These are phyloP conservation scores for Elsinoe necatrix DNA, from an alignment of 2,329 filamentous ascomycete species.

Conservation along the genomic window DNA sequence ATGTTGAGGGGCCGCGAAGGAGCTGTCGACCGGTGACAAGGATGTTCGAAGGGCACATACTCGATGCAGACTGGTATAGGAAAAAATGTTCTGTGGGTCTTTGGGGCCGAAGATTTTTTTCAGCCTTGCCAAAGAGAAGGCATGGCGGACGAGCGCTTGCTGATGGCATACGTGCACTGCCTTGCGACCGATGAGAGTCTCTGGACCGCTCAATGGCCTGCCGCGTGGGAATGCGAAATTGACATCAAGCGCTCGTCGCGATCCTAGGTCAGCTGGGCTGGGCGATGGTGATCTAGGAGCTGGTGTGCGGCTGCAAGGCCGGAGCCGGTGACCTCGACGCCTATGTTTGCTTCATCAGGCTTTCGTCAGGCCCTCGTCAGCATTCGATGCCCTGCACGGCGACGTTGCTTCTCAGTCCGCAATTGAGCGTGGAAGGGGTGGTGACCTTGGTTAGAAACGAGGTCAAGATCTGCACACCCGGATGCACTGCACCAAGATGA, in stretches of 20 bases:
- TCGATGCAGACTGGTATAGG: constrained; percentile 4
- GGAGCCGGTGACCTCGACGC: not conserved
- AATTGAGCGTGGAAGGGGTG: not conserved
- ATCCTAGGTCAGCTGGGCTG: not conserved
- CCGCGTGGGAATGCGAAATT: not conserved
- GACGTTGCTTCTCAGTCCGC: not conserved
- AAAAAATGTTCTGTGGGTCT: not conserved
- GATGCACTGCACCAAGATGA: not conserved
- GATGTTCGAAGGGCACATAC: not conserved
- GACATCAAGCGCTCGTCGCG: not conserved
- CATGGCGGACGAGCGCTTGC: not conserved
- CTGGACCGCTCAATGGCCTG: not conserved
- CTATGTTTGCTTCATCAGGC: too few species aligned
- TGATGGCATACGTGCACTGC: not conserved
- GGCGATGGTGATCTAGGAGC: not conserved
- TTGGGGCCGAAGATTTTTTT: not conserved
- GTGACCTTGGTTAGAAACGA: not conserved
- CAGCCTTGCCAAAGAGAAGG: not conserved
- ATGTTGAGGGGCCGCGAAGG: not conserved
- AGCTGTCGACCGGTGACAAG: not conserved
- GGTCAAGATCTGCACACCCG: not conserved
- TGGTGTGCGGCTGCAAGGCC: not conserved
- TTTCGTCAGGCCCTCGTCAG: not conserved
- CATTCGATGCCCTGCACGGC: not conserved
- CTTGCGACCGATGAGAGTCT: not conserved